Evolutionary conservation across 176 grass and related monocot genomes (phyloP).

Genomic region (Secale cereale): DNA sequence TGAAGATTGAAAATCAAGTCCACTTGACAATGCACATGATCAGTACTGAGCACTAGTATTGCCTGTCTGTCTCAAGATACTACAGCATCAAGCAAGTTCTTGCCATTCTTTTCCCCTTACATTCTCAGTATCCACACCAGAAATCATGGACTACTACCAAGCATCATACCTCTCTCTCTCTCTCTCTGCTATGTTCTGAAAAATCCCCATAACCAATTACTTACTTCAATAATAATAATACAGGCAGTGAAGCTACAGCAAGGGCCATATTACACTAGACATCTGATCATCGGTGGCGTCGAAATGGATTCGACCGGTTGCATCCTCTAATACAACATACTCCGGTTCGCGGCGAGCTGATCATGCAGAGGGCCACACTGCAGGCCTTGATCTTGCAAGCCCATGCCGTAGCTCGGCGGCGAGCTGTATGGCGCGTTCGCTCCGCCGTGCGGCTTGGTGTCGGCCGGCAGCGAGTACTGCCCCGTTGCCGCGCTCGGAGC

Average conservation of each 20-base stretch:
- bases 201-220: constrained; percentile 40
- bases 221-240: constrained; percentile 57
- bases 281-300: constrained; percentile 27
- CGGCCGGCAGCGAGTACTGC: constrained; percentile 8
- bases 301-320: background rate
- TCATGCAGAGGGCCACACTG: constrained; percentile 45
- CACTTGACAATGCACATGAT: constrained; percentile 35
- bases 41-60: constrained; percentile 26
- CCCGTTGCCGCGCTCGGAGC: background rate
- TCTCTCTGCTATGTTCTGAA: constrained; percentile 29
- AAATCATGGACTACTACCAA: constrained; percentile 28
- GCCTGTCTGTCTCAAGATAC: constrained; percentile 27
- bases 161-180: constrained; percentile 22
- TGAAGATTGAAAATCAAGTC: constrained; percentile 31
- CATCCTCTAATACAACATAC: constrained; percentile 30
- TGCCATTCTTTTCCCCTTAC: constrained; percentile 25
- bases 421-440: constrained; percentile 37
- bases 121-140: constrained; percentile 16
- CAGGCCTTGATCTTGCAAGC: constrained; percentile 47
- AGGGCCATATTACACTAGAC: constrained; percentile 36
- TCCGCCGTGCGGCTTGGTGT: constrained; percentile 13
- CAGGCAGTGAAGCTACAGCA: constrained; percentile 43
- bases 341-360: constrained; percentile 22
- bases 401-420: constrained; percentile 28
- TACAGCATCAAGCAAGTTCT: constrained; percentile 36